Evolutionary conservation across 345 rosid species (phyloP).

Genomic region (Firmiana major): DNA sequence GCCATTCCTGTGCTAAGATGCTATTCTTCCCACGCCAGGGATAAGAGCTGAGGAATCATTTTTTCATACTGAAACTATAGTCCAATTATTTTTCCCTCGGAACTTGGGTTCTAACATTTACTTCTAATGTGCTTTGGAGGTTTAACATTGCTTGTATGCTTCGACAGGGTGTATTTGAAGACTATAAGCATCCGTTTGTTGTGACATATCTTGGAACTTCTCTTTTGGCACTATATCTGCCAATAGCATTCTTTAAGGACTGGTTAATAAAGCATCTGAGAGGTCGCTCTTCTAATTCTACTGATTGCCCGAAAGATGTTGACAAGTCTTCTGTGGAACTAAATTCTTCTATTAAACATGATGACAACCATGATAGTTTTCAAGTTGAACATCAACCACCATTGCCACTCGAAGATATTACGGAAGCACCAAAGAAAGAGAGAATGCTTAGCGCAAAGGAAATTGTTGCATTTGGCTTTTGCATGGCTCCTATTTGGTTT

Average conservation of each 20-base stretch:
- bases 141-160: neutral
- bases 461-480: conserved; percentile 7
- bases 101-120: neutral
- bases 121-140: neutral
- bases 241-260: conserved; percentile 41
- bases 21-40: too few species aligned
- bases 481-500: conserved; percentile 41
- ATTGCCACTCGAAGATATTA: neutral
- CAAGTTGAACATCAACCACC: neutral
- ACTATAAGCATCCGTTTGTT: conserved; percentile 40
- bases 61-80: neutral
- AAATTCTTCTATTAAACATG: too few species aligned
- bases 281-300: neutral
- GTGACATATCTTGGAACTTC: conserved; percentile 41
- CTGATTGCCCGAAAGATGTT: neutral
- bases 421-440: neutral
- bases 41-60: neutral
- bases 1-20: too few species aligned
- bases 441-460: neutral
- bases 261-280: conserved; percentile 22
- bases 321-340: too few species aligned
- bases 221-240: conserved; percentile 39
- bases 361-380: too few species aligned
- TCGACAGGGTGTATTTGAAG: conserved; percentile 29
- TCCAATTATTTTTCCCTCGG: neutral